phyloP scores from a whole-genome alignment of 208 protist species.

The Acanthamoeba polyphaga region DNA sequence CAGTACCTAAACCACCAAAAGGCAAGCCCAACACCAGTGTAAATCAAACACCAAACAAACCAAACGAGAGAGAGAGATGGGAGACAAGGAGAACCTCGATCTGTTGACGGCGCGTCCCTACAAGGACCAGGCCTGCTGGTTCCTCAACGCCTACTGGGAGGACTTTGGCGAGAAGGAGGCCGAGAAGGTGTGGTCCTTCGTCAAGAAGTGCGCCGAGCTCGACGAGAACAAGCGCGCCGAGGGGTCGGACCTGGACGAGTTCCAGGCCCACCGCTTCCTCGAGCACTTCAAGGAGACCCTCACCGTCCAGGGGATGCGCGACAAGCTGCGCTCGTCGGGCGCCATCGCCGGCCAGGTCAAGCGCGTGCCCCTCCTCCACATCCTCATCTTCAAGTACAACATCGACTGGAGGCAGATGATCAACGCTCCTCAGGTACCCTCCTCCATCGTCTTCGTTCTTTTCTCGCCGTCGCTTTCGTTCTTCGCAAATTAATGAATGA shows the following conservation, averaged over 20 bases:
- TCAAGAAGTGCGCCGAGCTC: constrained; percentile 25
- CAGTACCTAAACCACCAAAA: too few species aligned
- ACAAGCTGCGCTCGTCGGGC: constrained; percentile 66
- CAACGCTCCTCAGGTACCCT: constrained; percentile 73
- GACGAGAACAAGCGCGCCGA: constrained; percentile 72
- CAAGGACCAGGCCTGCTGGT: constrained; percentile 77
- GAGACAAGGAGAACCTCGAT: background rate
- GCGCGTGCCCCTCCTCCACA: constrained; percentile 66
- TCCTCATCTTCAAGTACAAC: constrained; percentile 72
- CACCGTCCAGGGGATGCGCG: constrained; percentile 73
- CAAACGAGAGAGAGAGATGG: background rate
- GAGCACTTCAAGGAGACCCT: constrained; percentile 77
- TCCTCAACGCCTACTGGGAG: constrained; percentile 78
- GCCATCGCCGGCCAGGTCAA: constrained; percentile 66
- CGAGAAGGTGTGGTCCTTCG: constrained; percentile 76
- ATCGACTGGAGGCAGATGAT: constrained; percentile 64
- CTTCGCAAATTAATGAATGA: too few species aligned
- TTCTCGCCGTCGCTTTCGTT: too few species aligned
- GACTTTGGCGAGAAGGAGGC: constrained; percentile 60
- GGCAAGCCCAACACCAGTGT: too few species aligned
- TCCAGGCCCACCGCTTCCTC: constrained; percentile 78
- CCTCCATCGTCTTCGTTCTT: background rate
- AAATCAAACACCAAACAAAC: too few species aligned
- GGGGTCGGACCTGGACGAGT: constrained; percentile 77
- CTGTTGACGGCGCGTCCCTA: constrained; percentile 27